Evolutionary conservation across 73 alveolate species (phyloP).

Genomic region (Symbiodinium pilosum): DNA sequence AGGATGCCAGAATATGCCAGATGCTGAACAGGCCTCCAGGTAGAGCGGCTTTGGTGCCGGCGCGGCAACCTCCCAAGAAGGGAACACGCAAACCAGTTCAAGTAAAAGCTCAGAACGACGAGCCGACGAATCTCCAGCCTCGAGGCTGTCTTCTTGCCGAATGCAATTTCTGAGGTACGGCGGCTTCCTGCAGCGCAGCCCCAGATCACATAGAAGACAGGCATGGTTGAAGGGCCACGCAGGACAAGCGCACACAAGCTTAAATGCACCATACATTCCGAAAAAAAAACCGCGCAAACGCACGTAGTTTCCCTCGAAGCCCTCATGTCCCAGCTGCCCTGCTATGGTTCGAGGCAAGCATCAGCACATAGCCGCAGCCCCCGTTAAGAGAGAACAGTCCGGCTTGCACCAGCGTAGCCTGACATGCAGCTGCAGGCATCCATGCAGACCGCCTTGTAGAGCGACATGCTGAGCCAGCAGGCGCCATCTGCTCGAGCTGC

Average conservation of each 20-base stretch:
- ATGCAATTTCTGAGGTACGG: constrained; percentile 33
- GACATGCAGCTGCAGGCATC: too few relatives aligned
- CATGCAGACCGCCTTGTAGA: too few relatives aligned
- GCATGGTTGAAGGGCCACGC: not conserved
- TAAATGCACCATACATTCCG: too few relatives aligned
- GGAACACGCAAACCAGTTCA: not conserved
- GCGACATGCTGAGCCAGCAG: not conserved
- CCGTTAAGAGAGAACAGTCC: constrained; percentile 79
- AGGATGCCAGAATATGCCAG: not conserved
- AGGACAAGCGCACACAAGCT: not conserved
- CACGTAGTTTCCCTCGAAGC: not conserved
- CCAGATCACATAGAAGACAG: not conserved
- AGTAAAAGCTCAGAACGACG: too few relatives aligned
- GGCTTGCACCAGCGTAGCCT: constrained; percentile 66
- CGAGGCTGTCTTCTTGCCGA: constrained; percentile 1
- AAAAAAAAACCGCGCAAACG: not conserved
- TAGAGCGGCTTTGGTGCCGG: constrained; percentile 60
- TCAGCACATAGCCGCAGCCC: constrained; percentile 80
- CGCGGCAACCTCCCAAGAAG: not conserved
- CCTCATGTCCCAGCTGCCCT: not conserved
- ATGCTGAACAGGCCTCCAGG: constrained; percentile 15
- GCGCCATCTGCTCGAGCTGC: constrained; percentile 53
- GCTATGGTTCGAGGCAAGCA: not conserved
- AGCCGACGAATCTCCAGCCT: not conserved
- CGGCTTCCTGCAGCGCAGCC: constrained; percentile 33